These are phyloP conservation scores for Metschnikowia shivogae DNA, from an alignment of 805 yeast species.

Conservation along the genomic window DNA sequence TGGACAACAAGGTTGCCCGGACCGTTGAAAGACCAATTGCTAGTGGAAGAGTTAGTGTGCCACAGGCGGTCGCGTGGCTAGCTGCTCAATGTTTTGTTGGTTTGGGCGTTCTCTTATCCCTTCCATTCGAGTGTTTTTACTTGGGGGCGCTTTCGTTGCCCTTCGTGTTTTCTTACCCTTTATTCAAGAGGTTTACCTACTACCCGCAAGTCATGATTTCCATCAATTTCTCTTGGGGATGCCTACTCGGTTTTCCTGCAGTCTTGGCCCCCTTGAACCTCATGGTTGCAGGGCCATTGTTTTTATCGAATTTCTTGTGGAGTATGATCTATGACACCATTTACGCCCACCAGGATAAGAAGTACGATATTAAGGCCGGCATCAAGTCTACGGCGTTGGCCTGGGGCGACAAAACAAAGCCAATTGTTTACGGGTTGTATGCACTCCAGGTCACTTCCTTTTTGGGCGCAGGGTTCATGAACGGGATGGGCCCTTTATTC, in stretches of 20 bases:
- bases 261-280: conserved; percentile 77
- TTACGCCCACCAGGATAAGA: conserved; percentile 96
- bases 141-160: conserved; percentile 79
- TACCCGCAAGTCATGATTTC: conserved; percentile 87
- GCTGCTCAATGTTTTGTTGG: conserved; percentile 76
- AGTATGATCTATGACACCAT: conserved; percentile 94
- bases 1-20: conserved; percentile 82
- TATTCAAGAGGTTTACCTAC: conserved; percentile 91
- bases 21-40: conserved; percentile 93
- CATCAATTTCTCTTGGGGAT: conserved; percentile 91
- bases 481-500: conserved; percentile 87
- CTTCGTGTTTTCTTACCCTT: conserved; percentile 81
- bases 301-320: conserved; percentile 79
- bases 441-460: conserved; percentile 63
- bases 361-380: conserved; percentile 83
- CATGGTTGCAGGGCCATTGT: conserved; percentile 74
- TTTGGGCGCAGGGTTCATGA: conserved; percentile 64
- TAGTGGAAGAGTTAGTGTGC: conserved; percentile 69
- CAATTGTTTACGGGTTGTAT: conserved; percentile 60
- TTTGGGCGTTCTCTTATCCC: conserved; percentile 58
- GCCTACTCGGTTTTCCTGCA: conserved; percentile 91
- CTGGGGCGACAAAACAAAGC: conserved; percentile 82
- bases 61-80: conserved; percentile 66
- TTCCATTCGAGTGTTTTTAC: conserved; percentile 79
- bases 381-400: conserved; percentile 92